phyloP scores from a whole-genome alignment of 441 rosid genomes.

The Jatropha multifida region DNA sequence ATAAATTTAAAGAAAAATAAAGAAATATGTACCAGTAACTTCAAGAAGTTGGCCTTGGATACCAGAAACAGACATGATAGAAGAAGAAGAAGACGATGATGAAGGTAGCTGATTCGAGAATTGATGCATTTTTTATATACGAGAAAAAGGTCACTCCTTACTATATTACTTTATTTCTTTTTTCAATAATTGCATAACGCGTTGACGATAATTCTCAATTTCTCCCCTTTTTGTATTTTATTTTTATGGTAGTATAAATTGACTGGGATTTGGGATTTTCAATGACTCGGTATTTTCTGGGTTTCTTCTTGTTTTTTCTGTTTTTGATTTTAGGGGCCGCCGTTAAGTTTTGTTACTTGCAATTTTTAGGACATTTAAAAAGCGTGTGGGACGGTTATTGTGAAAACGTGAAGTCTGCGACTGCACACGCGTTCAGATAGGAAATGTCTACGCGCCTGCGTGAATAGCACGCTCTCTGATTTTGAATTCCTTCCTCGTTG shows the following conservation, averaged over 20 bases:
- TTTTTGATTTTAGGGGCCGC: no score
- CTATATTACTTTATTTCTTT: neutral
- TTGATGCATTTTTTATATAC: neutral
- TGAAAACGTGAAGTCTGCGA: neutral
- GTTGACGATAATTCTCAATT: no score
- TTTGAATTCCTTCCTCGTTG: no score
- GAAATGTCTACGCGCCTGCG: neutral
- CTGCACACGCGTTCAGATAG: neutral
- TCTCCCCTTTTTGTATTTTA: no score
- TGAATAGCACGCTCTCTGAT: neutral
- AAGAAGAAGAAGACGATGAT: neutral
- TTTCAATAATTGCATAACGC: no score
- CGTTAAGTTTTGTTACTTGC: no score
- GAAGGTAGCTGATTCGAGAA: neutral
- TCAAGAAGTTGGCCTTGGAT: slow-evolving; percentile 84
- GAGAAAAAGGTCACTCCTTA: neutral
- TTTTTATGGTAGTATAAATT: no score
- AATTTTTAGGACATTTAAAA: no score
- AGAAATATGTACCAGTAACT: slow-evolving; percentile 55
- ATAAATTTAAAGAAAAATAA: neutral
- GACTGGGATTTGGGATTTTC: no score
- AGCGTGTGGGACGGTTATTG: no score
- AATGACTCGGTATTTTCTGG: no score
- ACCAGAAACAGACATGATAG: slow-evolving; percentile 44
- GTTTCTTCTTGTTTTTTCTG: no score